Percentiles rank a stretch among this genome's conserved stretches.
These are phyloP conservation scores for Mercurialis annua DNA, from an alignment of 345 rosid species.

Conservation along the genomic window DNA sequence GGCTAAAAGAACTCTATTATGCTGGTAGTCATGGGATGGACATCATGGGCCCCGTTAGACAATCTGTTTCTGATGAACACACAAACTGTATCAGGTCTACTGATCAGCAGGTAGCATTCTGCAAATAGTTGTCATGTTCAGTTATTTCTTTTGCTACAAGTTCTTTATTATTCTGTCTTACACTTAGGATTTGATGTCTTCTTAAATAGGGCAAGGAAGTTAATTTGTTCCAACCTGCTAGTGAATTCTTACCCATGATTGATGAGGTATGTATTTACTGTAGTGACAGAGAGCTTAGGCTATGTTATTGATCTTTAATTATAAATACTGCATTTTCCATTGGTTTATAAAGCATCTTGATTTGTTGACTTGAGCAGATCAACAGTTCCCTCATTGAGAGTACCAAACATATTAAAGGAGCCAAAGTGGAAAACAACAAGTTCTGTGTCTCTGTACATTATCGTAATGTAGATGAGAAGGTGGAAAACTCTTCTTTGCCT, in stretches of 20 bases:
- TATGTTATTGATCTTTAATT: background rate
- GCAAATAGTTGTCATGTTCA: background rate
- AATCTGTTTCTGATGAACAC: constrained; percentile 35
- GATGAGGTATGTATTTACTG: constrained; percentile 39
- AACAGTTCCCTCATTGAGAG: constrained; percentile 50
- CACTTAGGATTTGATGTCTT: too few species aligned
- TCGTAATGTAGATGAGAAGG: constrained; percentile 86
- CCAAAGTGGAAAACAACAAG: constrained; percentile 76
- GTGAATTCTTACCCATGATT: constrained; percentile 69
- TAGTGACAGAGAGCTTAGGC: background rate
- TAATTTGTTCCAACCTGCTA: constrained; percentile 74
- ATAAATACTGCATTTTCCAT: background rate
- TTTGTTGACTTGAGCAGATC: constrained; percentile 46
- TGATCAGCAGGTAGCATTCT: constrained; percentile 50
- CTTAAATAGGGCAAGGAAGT: constrained; percentile 57
- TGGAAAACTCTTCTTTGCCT: constrained; percentile 9
- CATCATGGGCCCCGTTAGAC: constrained; percentile 70
- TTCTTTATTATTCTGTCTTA: background rate
- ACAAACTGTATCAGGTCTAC: constrained; percentile 41
- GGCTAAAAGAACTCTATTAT: constrained; percentile 71
- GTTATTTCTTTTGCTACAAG: background rate
- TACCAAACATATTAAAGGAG: constrained; percentile 68
- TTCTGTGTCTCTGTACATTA: constrained; percentile 94
- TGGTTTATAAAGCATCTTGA: constrained; percentile 2
- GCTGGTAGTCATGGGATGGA: constrained; percentile 99